Evolutionary conservation across 2,329 filamentous ascomycete species (phyloP).

Genomic region (Hymenoscyphus fructigenus): DNA sequence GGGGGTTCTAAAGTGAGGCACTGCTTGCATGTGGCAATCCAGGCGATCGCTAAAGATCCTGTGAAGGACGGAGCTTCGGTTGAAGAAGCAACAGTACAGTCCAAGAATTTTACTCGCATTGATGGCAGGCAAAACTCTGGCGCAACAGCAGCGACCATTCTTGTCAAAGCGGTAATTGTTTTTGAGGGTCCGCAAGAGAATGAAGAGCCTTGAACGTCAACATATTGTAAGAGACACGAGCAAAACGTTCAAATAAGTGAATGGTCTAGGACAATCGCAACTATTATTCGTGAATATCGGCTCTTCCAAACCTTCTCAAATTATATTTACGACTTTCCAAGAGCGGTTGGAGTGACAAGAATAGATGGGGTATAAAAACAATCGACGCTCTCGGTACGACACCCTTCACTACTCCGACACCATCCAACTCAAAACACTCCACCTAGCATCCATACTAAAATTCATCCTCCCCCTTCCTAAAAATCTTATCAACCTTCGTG

Average conservation of each 20-base stretch:
- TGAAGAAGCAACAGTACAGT: not conserved
- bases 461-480: slow-evolving; percentile 8
- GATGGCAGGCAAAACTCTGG: not conserved
- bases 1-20: not conserved
- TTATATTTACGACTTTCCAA: too few relatives aligned
- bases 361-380: too few relatives aligned
- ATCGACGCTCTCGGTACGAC: too few relatives aligned
- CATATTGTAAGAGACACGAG: too few relatives aligned
- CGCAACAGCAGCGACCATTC: not conserved
- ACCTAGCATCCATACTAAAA: not conserved
- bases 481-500: slow-evolving; percentile 21
- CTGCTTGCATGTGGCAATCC: not conserved
- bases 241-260: too few relatives aligned
- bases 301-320: too few relatives aligned
- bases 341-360: too few relatives aligned
- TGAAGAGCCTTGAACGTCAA: too few relatives aligned
- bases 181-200: not conserved
- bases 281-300: too few relatives aligned
- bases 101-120: not conserved
- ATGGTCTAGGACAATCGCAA: too few relatives aligned
- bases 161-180: not conserved
- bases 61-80: not conserved
- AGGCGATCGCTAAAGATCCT: not conserved
- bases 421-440: too few relatives aligned
- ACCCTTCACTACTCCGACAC: too few relatives aligned